Conservation (phyloP, 306 rosid species). For the Rosa persica region DNA sequence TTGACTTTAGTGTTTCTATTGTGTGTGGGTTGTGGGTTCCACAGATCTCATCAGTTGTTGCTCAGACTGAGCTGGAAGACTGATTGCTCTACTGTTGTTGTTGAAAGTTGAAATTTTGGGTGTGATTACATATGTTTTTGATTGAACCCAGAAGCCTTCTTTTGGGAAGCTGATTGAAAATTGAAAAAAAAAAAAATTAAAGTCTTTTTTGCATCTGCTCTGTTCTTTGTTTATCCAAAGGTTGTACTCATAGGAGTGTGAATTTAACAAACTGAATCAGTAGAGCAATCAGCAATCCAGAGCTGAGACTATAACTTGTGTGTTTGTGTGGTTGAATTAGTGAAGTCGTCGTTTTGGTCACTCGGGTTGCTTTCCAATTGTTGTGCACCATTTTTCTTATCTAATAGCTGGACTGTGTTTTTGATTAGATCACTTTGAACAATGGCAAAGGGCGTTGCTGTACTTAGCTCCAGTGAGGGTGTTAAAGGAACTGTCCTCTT, state of each 20-base stretch:
- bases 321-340: not conserved
- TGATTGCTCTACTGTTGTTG: not conserved
- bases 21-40: not conserved
- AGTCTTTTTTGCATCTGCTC: not conserved
- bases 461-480: conserved; percentile 64
- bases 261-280: not conserved
- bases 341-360: not conserved
- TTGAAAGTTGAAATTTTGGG: not conserved
- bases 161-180: not conserved
- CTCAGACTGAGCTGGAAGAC: not conserved
- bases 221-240: not conserved
- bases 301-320: not conserved
- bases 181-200: not conserved
- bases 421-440: conserved; percentile 66
- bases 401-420: conserved; percentile 30
- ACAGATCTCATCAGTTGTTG: conserved; percentile 9
- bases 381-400: conserved; percentile 1
- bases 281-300: not conserved
- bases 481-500: conserved; percentile 69
- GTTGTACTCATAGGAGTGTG: not conserved
- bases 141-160: not conserved
- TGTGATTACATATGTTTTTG: not conserved
- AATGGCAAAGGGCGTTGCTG: conserved; percentile 94
- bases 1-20: not conserved
- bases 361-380: not conserved